Conservation (phyloP, 208 protist species). For the Balamuthia mandrillaris region DNA sequence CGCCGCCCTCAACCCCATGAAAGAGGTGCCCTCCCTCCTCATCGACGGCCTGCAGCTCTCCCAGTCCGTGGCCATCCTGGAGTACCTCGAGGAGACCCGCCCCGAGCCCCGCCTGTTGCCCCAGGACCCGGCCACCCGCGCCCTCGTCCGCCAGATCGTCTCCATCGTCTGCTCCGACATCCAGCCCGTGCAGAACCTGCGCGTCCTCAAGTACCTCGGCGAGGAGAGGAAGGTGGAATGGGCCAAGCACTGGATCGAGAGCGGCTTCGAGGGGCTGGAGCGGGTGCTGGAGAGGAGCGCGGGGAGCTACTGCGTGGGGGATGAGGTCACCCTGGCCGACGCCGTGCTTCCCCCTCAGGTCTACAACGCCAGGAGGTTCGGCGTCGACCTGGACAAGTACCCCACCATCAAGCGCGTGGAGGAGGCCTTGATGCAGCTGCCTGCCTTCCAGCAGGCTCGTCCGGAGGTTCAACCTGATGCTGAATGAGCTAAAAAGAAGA, state of each 20-base stretch:
- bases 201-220: constrained; percentile 61
- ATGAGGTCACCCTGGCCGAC: constrained; percentile 77
- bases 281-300: constrained; percentile 45
- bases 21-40: constrained; percentile 44
- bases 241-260: constrained; percentile 61
- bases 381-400: constrained; percentile 65
- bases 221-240: constrained; percentile 56
- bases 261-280: constrained; percentile 66
- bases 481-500: neutral
- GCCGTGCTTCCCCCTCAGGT: constrained; percentile 74
- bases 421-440: constrained; percentile 39
- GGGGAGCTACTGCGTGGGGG: constrained; percentile 78
- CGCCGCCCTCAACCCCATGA: constrained; percentile 52
- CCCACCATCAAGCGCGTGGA: constrained; percentile 64
- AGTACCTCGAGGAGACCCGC: constrained; percentile 74
- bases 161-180: constrained; percentile 73
- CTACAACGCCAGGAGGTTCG: constrained; percentile 77
- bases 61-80: constrained; percentile 74
- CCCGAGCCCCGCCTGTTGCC: constrained; percentile 52
- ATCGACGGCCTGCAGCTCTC: constrained; percentile 12
- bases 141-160: constrained; percentile 58
- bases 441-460: constrained; percentile 55
- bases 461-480: constrained; percentile 41
- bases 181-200: constrained; percentile 81
- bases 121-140: neutral